Conservation (phyloP, 2,329 filamentous ascomycete species). For the Lecanoromycetidae sp. region DNA sequence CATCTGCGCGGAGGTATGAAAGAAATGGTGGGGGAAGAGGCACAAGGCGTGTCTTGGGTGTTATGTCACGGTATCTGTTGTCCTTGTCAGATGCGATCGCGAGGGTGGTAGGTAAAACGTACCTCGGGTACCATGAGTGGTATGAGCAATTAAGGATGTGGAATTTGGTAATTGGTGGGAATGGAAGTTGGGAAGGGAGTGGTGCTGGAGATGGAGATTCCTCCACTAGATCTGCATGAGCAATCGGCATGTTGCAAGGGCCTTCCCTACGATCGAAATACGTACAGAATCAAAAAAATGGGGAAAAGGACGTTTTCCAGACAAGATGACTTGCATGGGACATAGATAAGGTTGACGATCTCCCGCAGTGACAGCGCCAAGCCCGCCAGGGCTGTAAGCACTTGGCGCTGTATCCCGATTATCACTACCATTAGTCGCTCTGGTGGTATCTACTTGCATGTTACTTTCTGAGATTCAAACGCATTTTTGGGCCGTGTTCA, state of each 20-base stretch:
- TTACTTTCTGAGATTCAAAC: no score
- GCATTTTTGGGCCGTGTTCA: no score
- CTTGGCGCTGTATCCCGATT: no score
- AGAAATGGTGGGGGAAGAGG: slow-evolving; percentile 65
- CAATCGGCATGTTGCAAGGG: slow-evolving; percentile 6
- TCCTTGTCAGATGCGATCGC: background rate
- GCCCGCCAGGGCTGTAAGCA: slow-evolving; percentile 4
- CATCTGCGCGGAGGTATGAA: slow-evolving; percentile 79
- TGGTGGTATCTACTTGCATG: no score
- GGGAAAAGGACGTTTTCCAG: background rate
- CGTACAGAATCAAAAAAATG: background rate
- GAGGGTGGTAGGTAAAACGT: slow-evolving; percentile 20
- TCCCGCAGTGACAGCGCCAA: slow-evolving; percentile 11
- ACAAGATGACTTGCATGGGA: background rate
- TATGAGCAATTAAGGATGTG: slow-evolving; percentile 95
- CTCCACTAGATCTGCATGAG: slow-evolving; percentile 4
- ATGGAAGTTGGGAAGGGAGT: slow-evolving; percentile 40
- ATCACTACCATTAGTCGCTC: no score
- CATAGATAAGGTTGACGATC: background rate
- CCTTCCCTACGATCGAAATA: no score
- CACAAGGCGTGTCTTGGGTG: slow-evolving; percentile 77
- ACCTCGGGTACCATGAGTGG: slow-evolving; percentile 78
- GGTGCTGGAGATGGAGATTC: slow-evolving; percentile 1
- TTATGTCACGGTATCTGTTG: slow-evolving; percentile 59
- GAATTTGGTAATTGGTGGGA: slow-evolving; percentile 69